Conservation (phyloP, 164 flowering plant genomes). For the Nymphaea thermarum region DNA sequence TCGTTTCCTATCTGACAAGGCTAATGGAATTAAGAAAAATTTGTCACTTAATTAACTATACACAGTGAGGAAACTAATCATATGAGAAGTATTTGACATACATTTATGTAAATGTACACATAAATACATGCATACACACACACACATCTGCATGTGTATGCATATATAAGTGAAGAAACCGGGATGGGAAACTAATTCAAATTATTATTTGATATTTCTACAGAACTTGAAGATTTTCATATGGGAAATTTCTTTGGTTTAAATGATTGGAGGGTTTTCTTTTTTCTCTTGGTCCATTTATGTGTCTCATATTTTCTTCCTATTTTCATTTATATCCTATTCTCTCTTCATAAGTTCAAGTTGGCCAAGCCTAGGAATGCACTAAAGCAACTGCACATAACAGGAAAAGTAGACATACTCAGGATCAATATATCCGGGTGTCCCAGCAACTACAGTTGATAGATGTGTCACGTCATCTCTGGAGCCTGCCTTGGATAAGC, state of each 20-base stretch:
- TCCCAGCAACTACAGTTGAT: conserved; percentile 28
- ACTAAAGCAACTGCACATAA: not conserved
- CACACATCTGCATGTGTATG: too few species aligned
- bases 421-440: conserved; percentile 48
- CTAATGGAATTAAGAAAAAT: too few species aligned
- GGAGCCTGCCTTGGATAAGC: conserved; percentile 28
- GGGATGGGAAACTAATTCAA: too few species aligned
- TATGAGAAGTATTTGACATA: not conserved
- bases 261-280: not conserved
- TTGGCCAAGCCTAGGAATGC: not conserved
- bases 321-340: too few species aligned
- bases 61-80: too few species aligned
- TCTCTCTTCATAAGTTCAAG: too few species aligned
- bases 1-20: too few species aligned
- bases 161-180: too few species aligned
- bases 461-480: conserved; percentile 17
- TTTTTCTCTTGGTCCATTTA: not conserved
- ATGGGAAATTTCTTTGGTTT: not conserved
- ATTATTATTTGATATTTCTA: too few species aligned
- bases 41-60: too few species aligned
- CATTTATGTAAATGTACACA: not conserved
- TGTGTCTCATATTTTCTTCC: not conserved
- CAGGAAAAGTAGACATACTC: conserved; percentile 23
- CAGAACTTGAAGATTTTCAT: too few species aligned
- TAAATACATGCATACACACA: too few species aligned